Conservation (phyloP, 768 basidiomycete species). For the Auriscalpium microsporum region DNA sequence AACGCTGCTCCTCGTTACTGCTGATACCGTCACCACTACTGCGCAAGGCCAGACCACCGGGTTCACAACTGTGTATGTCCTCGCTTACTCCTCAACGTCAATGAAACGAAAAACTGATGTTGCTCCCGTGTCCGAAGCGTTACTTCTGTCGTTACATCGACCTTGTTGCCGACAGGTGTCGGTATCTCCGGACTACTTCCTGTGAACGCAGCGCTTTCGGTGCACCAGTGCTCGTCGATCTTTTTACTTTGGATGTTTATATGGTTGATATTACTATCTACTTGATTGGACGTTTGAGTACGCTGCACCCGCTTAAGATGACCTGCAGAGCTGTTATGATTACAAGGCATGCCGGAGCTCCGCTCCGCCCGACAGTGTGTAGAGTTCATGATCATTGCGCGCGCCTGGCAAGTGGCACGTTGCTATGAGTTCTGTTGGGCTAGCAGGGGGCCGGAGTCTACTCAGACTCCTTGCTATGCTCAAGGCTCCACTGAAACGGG, state of each 20-base stretch:
- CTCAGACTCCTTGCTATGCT: too few relatives aligned
- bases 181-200: not conserved
- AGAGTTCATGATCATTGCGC: too few relatives aligned
- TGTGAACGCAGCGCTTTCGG: not conserved
- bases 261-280: not conserved
- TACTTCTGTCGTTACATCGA: not conserved
- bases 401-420: too few relatives aligned
- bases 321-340: too few relatives aligned
- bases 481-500: too few relatives aligned
- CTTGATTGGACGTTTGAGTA: not conserved
- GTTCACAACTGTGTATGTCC: not conserved
- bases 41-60: conserved; percentile 1
- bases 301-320: too few relatives aligned
- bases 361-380: too few relatives aligned
- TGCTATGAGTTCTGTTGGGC: too few relatives aligned
- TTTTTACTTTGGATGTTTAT: not conserved
- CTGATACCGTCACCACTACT: not conserved
- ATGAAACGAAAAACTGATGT: not conserved
- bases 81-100: too few relatives aligned
- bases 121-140: not conserved
- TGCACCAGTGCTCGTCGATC: not conserved
- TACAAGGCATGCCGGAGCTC: too few relatives aligned
- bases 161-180: not conserved
- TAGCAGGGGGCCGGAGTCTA: too few relatives aligned
- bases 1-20: not conserved